phyloP scores from a whole-genome alignment of 2,329 filamentous ascomycete species.

The Fusarium fujikuroi region DNA sequence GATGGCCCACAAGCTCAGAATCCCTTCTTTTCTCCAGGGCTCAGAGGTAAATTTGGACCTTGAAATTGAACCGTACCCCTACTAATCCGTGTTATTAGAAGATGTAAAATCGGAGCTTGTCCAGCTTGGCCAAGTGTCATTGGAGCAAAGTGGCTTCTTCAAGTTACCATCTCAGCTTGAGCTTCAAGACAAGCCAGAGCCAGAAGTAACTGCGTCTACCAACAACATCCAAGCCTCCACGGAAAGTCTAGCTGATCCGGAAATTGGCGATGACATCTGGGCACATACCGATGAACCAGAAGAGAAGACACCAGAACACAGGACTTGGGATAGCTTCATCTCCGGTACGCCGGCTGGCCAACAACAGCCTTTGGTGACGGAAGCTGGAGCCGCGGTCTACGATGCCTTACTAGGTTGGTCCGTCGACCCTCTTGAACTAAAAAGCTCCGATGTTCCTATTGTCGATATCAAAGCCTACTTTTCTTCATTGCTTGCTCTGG shows the following conservation, averaged over 20 bases:
- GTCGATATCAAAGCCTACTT: slow-evolving; percentile 62
- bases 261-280: slow-evolving; percentile 56
- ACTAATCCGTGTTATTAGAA: slow-evolving; percentile 18
- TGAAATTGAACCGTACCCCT: neutral
- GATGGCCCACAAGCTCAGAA: slow-evolving; percentile 26
- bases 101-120: slow-evolving; percentile 25
- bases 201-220: slow-evolving; percentile 10
- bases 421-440: slow-evolving; percentile 53
- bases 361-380: slow-evolving; percentile 70
- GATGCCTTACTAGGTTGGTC: slow-evolving; percentile 67
- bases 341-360: slow-evolving; percentile 47
- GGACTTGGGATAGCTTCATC: slow-evolving; percentile 78
- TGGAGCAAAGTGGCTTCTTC: slow-evolving; percentile 48
- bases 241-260: slow-evolving; percentile 15
- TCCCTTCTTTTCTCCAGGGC: slow-evolving; percentile 58
- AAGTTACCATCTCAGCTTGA: slow-evolving; percentile 36
- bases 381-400: slow-evolving; percentile 73
- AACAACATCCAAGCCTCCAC: slow-evolving; percentile 3
- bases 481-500: slow-evolving; percentile 71
- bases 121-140: slow-evolving; percentile 32
- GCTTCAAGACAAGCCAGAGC: slow-evolving; percentile 2
- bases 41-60: slow-evolving; percentile 45
- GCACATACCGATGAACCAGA: slow-evolving; percentile 50
- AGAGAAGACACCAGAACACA: slow-evolving; percentile 56
- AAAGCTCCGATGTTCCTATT: slow-evolving; percentile 53